These are phyloP conservation scores for Septoria petroselini DNA, from an alignment of 2,329 filamentous ascomycete genomes.

Conservation along the genomic window DNA sequence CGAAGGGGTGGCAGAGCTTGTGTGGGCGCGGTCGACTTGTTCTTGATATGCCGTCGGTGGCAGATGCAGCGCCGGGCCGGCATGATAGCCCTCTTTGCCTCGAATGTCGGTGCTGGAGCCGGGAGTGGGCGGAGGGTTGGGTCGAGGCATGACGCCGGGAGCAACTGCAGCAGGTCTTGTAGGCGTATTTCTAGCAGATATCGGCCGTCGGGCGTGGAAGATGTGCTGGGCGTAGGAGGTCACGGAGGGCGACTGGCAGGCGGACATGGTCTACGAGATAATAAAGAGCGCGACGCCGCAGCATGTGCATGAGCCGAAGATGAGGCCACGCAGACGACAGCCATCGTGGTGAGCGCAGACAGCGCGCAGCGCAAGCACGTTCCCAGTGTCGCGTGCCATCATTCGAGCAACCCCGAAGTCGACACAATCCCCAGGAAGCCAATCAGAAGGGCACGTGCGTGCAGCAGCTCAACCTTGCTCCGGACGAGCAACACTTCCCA, in stretches of 20 bases:
- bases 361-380: conserved; percentile 16
- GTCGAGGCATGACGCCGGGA: conserved; percentile 58
- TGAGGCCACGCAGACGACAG: conserved; percentile 9
- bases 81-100: conserved; percentile 60
- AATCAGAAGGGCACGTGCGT: conserved; percentile 12
- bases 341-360: conserved; percentile 11
- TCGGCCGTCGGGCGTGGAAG: conserved; percentile 34
- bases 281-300: neutral
- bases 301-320: conserved; percentile 10
- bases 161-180: neutral
- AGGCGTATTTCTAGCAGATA: neutral
- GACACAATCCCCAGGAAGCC: neutral
- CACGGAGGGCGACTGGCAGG: conserved; percentile 27
- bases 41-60: conserved; percentile 67
- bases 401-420: conserved; percentile 9
- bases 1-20: conserved; percentile 48
- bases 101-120: conserved; percentile 76
- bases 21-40: conserved; percentile 45
- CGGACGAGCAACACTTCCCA: neutral
- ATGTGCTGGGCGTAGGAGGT: conserved; percentile 32
- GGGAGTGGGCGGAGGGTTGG: conserved; percentile 69
- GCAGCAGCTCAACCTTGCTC: neutral
- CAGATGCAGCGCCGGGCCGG: conserved; percentile 70
- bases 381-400: conserved; percentile 22
- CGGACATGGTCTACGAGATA: conserved; percentile 5